These are phyloP conservation scores for Alliaria petiolata DNA, from an alignment of 345 rosid species.

Conservation along the genomic window DNA sequence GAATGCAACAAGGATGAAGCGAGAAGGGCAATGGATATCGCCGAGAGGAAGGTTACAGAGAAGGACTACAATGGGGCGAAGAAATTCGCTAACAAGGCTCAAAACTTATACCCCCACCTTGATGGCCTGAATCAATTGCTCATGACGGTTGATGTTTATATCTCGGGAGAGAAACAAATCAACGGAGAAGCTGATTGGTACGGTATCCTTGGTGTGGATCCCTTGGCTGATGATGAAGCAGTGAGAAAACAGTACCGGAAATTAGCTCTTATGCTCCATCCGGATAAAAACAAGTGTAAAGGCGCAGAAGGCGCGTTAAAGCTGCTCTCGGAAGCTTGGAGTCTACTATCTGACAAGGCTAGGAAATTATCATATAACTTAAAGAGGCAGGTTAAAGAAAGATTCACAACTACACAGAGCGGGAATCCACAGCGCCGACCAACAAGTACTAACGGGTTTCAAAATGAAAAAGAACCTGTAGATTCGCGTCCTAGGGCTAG, in stretches of 20 bases:
- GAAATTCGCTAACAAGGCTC: conserved; percentile 76
- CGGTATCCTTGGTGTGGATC: conserved; percentile 59
- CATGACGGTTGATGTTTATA: conserved; percentile 54
- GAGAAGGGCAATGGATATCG: conserved; percentile 74
- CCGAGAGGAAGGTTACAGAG: conserved; percentile 69
- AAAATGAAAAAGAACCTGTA: conserved; percentile 30
- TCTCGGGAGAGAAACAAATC: conserved; percentile 59
- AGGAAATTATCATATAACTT: conserved; percentile 64
- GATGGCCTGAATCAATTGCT: conserved; percentile 67
- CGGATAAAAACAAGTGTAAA: conserved; percentile 81
- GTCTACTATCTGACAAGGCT: conserved; percentile 59
- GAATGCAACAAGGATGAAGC: conserved; percentile 97
- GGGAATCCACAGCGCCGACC: conserved; percentile 36
- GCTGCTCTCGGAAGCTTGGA: conserved; percentile 73
- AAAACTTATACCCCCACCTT: conserved; percentile 62
- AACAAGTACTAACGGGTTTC: conserved; percentile 45
- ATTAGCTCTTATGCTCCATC: conserved; percentile 71
- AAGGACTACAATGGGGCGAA: conserved; percentile 71
- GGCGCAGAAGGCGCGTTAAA: conserved; percentile 93
- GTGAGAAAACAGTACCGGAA: conserved; percentile 66
- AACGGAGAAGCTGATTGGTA: conserved; percentile 79
- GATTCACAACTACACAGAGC: conserved; percentile 27
- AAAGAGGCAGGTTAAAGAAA: conserved; percentile 42
- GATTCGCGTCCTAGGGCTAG: conserved; percentile 30
- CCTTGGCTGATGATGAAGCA: conserved; percentile 59